phyloP scores from a whole-genome alignment of 1,284 basidiomycete species.

The Chalciporus sp. region DNA sequence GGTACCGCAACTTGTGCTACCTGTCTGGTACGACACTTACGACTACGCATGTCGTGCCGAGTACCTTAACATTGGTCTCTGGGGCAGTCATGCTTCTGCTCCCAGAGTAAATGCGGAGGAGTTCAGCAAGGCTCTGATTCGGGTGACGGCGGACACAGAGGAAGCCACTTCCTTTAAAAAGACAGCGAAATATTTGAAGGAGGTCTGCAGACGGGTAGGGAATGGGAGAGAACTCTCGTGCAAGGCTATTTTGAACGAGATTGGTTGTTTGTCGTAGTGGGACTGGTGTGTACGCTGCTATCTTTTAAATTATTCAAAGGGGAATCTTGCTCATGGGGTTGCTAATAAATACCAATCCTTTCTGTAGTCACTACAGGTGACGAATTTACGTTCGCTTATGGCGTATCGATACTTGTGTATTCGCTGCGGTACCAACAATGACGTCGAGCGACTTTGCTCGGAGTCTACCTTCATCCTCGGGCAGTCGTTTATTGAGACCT shows the following conservation, averaged over 20 bases:
- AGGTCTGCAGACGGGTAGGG: conserved; percentile 9
- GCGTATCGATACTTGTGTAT: no score
- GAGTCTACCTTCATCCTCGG: no score
- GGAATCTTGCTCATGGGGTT: no score
- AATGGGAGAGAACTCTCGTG: conserved; percentile 5
- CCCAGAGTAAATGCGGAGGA: conserved; percentile 14
- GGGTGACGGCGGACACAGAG: conserved; percentile 1
- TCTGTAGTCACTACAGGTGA: no score
- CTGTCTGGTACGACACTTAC: conserved; percentile 20
- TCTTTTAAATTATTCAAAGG: no score
- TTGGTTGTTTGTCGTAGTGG: no score
- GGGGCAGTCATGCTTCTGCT: conserved; percentile 3
- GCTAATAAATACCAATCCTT: no score
- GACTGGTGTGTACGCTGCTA: no score
- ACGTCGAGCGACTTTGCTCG: no score
- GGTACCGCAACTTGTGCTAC: conserved; percentile 10
- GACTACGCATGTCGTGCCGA: conserved; percentile 14
- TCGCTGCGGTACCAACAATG: no score
- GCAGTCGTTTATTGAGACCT: no score
- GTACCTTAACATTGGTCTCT: conserved; percentile 17
- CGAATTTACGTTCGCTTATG: no score
- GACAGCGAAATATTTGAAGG: conserved; percentile 9
- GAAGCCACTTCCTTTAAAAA: neutral
- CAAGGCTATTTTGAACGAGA: conserved; percentile 1
- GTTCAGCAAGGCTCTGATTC: conserved; percentile 10